Percentiles rank a stretch among this genome's conserved stretches.
phyloP scores from a whole-genome alignment of 2,329 filamentous ascomycete genomes.

The Verticillium nonalfalfae region DNA sequence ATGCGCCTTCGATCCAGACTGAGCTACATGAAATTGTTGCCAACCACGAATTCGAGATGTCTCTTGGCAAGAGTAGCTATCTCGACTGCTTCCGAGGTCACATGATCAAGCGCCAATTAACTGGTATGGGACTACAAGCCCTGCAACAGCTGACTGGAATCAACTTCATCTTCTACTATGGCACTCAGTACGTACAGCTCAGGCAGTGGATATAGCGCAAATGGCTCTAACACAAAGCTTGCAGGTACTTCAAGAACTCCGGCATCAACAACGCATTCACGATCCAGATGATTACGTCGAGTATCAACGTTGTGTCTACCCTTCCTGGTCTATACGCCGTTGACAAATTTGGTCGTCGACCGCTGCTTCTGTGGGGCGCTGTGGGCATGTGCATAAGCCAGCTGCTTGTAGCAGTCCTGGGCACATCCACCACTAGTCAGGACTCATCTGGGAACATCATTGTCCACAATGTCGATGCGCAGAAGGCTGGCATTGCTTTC shows the following conservation, averaged over 20 bases:
- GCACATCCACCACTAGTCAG: constrained; percentile 48
- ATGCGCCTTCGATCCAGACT: constrained; percentile 49
- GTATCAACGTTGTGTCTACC: constrained; percentile 30
- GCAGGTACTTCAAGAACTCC: constrained; percentile 29
- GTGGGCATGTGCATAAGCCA: constrained; percentile 58
- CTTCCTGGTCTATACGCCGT: constrained; percentile 27
- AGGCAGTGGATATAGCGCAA: too few species aligned
- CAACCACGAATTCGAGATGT: constrained; percentile 59
- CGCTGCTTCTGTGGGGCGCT: constrained; percentile 63
- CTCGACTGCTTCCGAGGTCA: constrained; percentile 46
- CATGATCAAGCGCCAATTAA: constrained; percentile 54
- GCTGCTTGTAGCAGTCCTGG: constrained; percentile 52
- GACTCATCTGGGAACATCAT: constrained; percentile 34
- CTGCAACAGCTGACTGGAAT: constrained; percentile 53
- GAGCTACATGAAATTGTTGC: constrained; percentile 60
- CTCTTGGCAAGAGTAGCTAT: constrained; percentile 41
- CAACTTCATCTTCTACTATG: constrained; percentile 28
- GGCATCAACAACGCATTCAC: constrained; percentile 27
- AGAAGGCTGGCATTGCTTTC: constrained; percentile 53
- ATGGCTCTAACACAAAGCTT: not conserved
- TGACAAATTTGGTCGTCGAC: constrained; percentile 41
- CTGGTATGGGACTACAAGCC: constrained; percentile 59
- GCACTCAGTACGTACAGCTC: constrained; percentile 14
- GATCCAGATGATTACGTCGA: constrained; percentile 24
- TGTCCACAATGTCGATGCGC: constrained; percentile 41